Evolutionary conservation across 345 rosid species (phyloP).

Genomic region (Lenwebbia sp.): DNA sequence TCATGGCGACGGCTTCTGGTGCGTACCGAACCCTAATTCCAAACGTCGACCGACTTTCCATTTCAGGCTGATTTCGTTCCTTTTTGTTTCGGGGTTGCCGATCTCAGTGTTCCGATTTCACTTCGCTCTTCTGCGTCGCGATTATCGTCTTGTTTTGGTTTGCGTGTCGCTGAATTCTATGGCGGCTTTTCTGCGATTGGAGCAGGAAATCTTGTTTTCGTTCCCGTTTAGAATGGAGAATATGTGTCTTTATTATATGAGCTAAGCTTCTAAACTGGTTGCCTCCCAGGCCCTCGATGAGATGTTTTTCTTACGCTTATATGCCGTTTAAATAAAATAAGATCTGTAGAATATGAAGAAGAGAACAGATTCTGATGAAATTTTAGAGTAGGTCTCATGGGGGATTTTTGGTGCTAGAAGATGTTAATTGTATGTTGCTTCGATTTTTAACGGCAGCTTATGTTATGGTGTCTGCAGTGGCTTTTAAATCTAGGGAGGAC

Average conservation of each 20-base stretch:
- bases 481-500: slow-evolving; percentile 56
- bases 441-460: not conserved
- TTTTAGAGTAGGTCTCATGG: not conserved
- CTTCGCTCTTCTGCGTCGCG: not conserved
- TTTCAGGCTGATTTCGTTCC: not conserved
- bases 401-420: not conserved
- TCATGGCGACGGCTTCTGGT: not conserved
- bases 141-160: not conserved
- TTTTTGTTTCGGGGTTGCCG: not conserved
- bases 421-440: not conserved
- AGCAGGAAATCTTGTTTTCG: not conserved
- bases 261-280: not conserved
- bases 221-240: not conserved
- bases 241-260: not conserved
- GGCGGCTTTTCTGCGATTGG: not conserved
- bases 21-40: not conserved
- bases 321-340: not conserved
- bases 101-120: not conserved
- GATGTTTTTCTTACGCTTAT: not conserved
- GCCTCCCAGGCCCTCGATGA: not conserved
- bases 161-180: not conserved
- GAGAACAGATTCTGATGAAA: not conserved
- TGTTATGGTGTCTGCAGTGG: slow-evolving; percentile 23
- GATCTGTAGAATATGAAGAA: not conserved
- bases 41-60: not conserved